Evolutionary conservation across 2,329 filamentous ascomycete genomes (phyloP), one percentile per base, ranked within the genome.

Genomic region (Pezicula rhizophila): DNA sequence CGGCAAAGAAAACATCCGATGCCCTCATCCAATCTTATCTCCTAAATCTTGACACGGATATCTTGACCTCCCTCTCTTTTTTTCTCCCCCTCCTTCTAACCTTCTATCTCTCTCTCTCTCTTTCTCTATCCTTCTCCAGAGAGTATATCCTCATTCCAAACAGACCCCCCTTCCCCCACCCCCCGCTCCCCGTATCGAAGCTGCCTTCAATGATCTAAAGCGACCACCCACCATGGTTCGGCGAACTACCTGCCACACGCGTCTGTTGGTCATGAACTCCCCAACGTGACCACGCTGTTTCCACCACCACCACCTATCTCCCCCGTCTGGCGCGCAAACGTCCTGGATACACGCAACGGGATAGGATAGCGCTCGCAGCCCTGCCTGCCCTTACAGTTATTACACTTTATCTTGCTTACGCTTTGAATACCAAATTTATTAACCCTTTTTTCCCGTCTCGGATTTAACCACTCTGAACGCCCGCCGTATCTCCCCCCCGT

Each of bases 321-420:
- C 31, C 26, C 12, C 31, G 14, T 87, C 85, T 59, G 68, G 35
- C 18, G n/a, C 8, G 35, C 18, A 20, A 14, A 15, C 35, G n/a
- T 38, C 11, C n/a, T 38, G n/a, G 14, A 15, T 15, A 15, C 35
- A 38, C 35, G 8, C 14, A 10, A 31, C 11, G 3, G 11, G 28
- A 10, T 31, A 10, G 11, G 28, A 10, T 31, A 31, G 28, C 8
- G 8, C 28, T 10, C 28, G 12, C 8, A 31, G 8, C 12, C 28
- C 8, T 31, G 28, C 28, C 8, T 31, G 23, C 23, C 23, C 23
- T 23, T 23, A 7, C 23, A 5, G 1, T 23, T 23, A 23, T 23
- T 23, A 23, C 23, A 5, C 4, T 23, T 7, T 23, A 23, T 31
- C 4, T 23, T 7, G 4, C 4, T 31, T 31, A 31, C 28, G 28